These are phyloP conservation scores for Coemansia sp. DNA, from an alignment of 192 early-diverging fungal species.

Conservation along the genomic window DNA sequence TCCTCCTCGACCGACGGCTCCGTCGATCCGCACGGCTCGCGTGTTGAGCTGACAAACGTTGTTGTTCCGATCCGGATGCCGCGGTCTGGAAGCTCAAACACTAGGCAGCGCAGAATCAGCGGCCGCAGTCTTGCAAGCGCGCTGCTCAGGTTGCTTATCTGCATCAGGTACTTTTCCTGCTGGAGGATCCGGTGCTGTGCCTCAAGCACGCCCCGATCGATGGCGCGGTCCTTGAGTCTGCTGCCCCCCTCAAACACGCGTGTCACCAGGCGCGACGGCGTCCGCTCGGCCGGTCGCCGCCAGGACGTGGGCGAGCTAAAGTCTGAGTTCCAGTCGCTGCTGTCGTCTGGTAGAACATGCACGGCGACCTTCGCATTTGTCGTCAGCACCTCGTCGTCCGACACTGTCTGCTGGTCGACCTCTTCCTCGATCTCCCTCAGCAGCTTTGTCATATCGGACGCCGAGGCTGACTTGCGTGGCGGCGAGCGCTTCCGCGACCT, in stretches of 20 bases:
- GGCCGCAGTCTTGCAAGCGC: constrained; percentile 45
- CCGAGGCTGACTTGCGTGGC: constrained; percentile 42
- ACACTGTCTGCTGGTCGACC: constrained; percentile 31
- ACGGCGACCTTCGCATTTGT: constrained; percentile 28
- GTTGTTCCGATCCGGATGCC: constrained; percentile 46
- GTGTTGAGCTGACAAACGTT: constrained; percentile 40
- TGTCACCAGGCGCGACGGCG: constrained; percentile 26
- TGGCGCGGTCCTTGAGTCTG: constrained; percentile 51
- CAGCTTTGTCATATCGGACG: constrained; percentile 31
- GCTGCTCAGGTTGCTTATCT: constrained; percentile 47
- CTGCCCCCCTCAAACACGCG: constrained; percentile 31
- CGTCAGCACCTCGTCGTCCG: constrained; percentile 43
- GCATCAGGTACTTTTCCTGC: constrained; percentile 51
- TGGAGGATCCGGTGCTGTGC: constrained; percentile 51
- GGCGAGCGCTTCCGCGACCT: constrained; percentile 4
- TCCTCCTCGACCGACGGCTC: constrained; percentile 55
- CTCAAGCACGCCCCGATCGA: constrained; percentile 53
- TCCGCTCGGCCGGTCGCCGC: constrained; percentile 45
- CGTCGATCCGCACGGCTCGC: constrained; percentile 48
- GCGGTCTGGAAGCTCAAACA: constrained; percentile 54
- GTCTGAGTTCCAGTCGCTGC: constrained; percentile 58
- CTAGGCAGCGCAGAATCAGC: constrained; percentile 50
- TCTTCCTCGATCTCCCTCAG: constrained; percentile 29
- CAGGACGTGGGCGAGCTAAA: constrained; percentile 56
- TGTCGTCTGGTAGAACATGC: constrained; percentile 49